Evolutionary conservation across 768 basidiomycete genomes (phyloP), one percentile per base, ranked within the genome.

Genomic region (Tulasnella calospora): DNA sequence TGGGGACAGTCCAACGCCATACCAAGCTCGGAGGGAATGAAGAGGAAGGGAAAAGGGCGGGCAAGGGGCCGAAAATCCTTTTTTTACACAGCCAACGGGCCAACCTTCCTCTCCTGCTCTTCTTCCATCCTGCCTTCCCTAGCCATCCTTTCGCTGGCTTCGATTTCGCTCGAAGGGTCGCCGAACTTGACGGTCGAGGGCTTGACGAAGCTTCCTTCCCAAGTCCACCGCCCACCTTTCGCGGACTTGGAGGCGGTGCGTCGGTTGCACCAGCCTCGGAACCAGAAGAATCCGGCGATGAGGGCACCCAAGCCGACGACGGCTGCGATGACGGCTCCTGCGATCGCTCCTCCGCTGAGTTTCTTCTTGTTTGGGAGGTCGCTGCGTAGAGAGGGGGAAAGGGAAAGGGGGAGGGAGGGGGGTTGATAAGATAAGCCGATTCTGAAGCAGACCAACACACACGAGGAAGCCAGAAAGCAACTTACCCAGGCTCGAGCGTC

Each of bases 91-190:
- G 57, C 57, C 57, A 61, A 27, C 7, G 57, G n/a, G 7, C 57
- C 57, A 61, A 30, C 23, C n/a, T 61, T 61, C n/a, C 21, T 21
- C 76, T 78, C 69, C 69, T 27, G 15, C 33, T 70, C 76, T 44
- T 78, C 76, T 78, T 78, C 76, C 8, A 70, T 35, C 30, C 41
- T 35, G 9, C 69, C 76, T 70, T 78, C 76, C 44, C 44, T 41
- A 19, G 61, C 61, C 40, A 78, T 40, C 61, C 76, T 21, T 35
- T 78, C 76, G n/a, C 67, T 71, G 8, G 61, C 69, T 41, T 78
- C 69, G 67, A 78, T 67, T 30, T 78, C 76, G n/a, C 61, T 40
- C 33, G 61, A 67, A 35, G 69, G 40, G 19, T 78, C 61, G 27
- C 19, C 27, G 67, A 40, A 44, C 33, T 78, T 67, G 30, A 70